Evolutionary conservation across 73 alveolate species (phyloP), one percentile per base, ranked within the genome.

Genomic region (Chromera velia): DNA sequence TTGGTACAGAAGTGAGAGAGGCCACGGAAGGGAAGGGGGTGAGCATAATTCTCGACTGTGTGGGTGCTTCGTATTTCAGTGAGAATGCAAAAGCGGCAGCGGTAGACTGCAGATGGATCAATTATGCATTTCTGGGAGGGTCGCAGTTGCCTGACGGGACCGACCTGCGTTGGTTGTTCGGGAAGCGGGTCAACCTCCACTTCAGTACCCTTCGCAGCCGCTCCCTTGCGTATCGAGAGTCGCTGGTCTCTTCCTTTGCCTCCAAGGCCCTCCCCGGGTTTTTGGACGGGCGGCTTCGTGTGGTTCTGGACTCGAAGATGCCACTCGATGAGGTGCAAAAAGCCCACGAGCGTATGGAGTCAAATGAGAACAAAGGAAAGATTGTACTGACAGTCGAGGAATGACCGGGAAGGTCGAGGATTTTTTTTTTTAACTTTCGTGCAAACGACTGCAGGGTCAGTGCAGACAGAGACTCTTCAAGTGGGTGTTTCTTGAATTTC

Each of bases 51-150:
- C 76, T 87, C 9, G 95, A 89, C 70, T 82, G 90, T 32, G 76
- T 89, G 67, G 80, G 83, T 17, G 91, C 91, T 29, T 77, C 68
- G 34, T 81, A 87, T 73, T 86, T 73, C 71, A 68, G 29, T 28
- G 79, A 82, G 73, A 86, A 89, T 77, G 29, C 84, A 22, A 74
- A 82, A 33, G 74, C 82, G 29, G 33, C 76, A 1, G 86, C 89
- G 9, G 28, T 70, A 10, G 91, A 87, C 70, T 84, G 88, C 26
- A 75, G 86, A 65, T 89, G 95, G 95, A 84, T 89, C 31, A 18
- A 87, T 68, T 89, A 89, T 72, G 95, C 92, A 9, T 6, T 74
- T 0, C 24, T 89, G 87, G 90, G 92, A 0, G 94, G 94, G 72
- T n/a, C 63, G 1, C 33, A 73, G 22, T 70, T 89, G 32, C 70